Base-by-base conservation (phyloP, 148 eudicot genomes). In the Spergularia bocconei region DNA sequence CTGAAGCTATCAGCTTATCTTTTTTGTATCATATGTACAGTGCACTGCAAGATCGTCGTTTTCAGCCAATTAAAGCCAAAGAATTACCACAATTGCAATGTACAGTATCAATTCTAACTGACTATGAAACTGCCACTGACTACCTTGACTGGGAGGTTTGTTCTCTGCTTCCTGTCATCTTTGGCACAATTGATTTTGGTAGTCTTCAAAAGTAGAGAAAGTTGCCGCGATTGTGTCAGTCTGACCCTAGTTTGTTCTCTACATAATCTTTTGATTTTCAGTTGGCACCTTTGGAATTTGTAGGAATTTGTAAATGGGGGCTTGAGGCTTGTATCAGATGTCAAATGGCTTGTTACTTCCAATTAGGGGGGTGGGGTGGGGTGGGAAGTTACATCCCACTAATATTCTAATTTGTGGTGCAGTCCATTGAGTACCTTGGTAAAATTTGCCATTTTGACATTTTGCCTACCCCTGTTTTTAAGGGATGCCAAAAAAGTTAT, bases 81-180 rank as follows among this genome's bases (percentile, higher is more conserved):
- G 99, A 95, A 80, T 81, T 95, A 84, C 98, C 99, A 63, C 83
- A 70, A 79, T 85, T 95, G 90, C 85, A 95, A 83, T 95, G 99
- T 85, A 95, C 96, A 72, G 98, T 95, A 67, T 95, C 98, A 33
- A 79, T 95, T 67, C 90, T 95, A 57, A 85, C 97, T 75, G 80
- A 95, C 80, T 95, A 89, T 78, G 99, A 95, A 77, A 83, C 79
- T 72, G 97, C 79, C 55, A 70, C 63, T 44, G 77, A 88, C 82
- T 86, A 95, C 87, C 97, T 90, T 73, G 97, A 95, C 72, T 95
- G 99, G 99, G 97, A 95, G 99, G 99, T 95, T 82, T 76, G 92
- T 85, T 55, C 70, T 83, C 52, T 76, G 67, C 41, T 70, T 23
- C 58, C 75, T 53, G 13, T 19, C 38, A 16, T 47, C 36, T 55